phyloP scores from a whole-genome alignment of 106 monocot genomes.

The Platanthera zijinensis region DNA sequence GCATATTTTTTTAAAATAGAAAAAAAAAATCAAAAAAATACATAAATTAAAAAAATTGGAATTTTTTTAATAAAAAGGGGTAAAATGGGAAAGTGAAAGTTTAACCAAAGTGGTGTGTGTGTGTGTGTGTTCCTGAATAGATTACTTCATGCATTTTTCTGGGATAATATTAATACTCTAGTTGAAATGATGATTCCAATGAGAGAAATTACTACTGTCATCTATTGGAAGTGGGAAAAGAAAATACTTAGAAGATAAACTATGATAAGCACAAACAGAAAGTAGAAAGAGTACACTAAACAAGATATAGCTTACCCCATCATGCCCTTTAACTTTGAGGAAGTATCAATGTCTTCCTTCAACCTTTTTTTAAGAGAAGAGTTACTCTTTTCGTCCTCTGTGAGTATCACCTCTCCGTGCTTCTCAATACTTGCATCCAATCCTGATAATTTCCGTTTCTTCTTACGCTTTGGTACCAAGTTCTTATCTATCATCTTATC shows the following conservation, averaged over 20 bases:
- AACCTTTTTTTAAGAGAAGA: slow-evolving; percentile 16
- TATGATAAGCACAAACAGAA: background rate
- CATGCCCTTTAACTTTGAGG: slow-evolving; percentile 64
- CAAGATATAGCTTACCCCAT: slow-evolving; percentile 48
- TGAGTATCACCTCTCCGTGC: slow-evolving; percentile 14
- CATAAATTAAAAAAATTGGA: no score
- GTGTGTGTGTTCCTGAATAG: background rate
- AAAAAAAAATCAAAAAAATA: no score
- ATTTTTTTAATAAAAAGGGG: no score
- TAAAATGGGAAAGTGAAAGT: no score
- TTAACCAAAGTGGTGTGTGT: no score
- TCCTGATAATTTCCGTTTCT: slow-evolving; percentile 37
- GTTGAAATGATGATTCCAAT: background rate
- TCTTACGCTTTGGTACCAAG: slow-evolving; percentile 73
- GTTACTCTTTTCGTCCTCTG: slow-evolving; percentile 18
- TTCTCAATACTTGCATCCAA: slow-evolving; percentile 26
- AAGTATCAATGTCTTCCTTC: slow-evolving; percentile 22
- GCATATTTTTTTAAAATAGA: no score
- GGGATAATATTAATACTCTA: background rate
- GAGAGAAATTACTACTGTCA: background rate
- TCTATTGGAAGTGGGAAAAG: background rate
- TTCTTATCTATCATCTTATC: slow-evolving; percentile 55
- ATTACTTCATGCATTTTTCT: background rate
- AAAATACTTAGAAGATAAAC: background rate
- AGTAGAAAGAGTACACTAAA: background rate